These are phyloP conservation scores for Candida silvicultrix DNA, from an alignment of 805 yeast species.

Conservation along the genomic window DNA sequence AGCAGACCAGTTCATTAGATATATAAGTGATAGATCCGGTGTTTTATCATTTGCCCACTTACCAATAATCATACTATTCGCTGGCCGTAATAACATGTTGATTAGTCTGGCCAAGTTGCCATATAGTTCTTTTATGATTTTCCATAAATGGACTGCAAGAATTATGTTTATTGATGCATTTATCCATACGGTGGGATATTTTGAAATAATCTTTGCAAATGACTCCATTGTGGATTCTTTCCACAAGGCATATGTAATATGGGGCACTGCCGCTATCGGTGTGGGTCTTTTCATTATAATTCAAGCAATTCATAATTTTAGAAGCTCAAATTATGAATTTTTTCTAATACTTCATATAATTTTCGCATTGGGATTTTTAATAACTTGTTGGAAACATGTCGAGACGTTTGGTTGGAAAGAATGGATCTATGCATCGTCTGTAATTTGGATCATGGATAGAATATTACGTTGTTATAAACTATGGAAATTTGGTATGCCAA, in stretches of 20 bases:
- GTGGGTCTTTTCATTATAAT: conserved; percentile 5
- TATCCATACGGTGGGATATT: conserved; percentile 36
- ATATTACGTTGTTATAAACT: conserved; percentile 35
- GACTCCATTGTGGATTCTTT: background rate
- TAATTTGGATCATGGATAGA: conserved; percentile 47
- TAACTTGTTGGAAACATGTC: conserved; percentile 51
- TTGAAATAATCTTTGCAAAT: conserved; percentile 1
- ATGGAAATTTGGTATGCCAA: conserved; percentile 12
- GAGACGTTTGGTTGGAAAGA: conserved; percentile 43
- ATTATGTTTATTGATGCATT: conserved; percentile 35
- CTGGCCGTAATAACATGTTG: conserved; percentile 68
- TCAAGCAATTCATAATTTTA: conserved; percentile 32
- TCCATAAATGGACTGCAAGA: conserved; percentile 64
- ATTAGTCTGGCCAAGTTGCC: conserved; percentile 56
- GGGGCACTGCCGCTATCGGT: conserved; percentile 12
- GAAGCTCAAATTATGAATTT: conserved; percentile 52
- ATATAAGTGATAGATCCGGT: conserved; percentile 18
- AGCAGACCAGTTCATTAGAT: conserved; percentile 5
- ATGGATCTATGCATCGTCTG: conserved; percentile 12
- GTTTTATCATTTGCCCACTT: conserved; percentile 30
- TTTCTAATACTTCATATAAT: conserved; percentile 54
- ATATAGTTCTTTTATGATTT: conserved; percentile 53
- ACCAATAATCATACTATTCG: conserved; percentile 55
- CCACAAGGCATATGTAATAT: conserved; percentile 10
- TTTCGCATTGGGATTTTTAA: conserved; percentile 46